Base-by-base conservation (phyloP, 257 asterid species). In the Schizonepeta tenuifolia region DNA sequence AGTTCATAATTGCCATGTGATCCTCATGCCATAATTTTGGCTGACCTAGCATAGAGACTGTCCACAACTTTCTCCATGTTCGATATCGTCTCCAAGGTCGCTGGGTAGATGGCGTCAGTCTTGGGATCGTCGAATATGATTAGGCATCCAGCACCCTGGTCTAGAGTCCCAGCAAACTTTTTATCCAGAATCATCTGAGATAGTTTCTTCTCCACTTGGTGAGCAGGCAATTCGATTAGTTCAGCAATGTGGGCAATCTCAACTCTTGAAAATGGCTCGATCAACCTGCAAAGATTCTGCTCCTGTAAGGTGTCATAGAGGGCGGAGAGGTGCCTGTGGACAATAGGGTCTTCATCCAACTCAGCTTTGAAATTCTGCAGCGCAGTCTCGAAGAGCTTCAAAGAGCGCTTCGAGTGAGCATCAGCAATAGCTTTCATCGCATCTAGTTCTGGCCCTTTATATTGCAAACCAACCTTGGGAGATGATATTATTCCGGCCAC, bases 361-460 rank as follows among this genome's bases (percentile, higher is more conserved):
- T 86, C 89, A 10, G 81, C 75, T 85, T 67, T 86, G 60, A 80
- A 86, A 47, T 84, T 86, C 80, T 81, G 80, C 7, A 86, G 76
- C 4, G 92, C 92, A 13, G 44, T 81, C 78, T 86, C 89, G 18
- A 86, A 86, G 38, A 84, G 89, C 79, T 82, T 82, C 68, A 86
- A 79, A 1, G 92, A 86, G 33, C 92, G 87, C 63, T 84, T 86
- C 1, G 92, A 86, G 67, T 86, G 81, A 17, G 92, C 92, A 50
- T 84, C 89, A n/a, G 92, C 92, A 13, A 86, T 75, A n/a, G 92
- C 92, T 74, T 81, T 84, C 92, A 86, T 86, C 0, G 87, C 89
- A 51, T 86, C 91, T 5, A 86, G 71, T 64, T 86, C 91, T 3
- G 86, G 91, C 13, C 91, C 91, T 60, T 86, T 88, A 77, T 86